phyloP scores from a whole-genome alignment of 805 yeast genomes.

The Spathaspora boniae region DNA sequence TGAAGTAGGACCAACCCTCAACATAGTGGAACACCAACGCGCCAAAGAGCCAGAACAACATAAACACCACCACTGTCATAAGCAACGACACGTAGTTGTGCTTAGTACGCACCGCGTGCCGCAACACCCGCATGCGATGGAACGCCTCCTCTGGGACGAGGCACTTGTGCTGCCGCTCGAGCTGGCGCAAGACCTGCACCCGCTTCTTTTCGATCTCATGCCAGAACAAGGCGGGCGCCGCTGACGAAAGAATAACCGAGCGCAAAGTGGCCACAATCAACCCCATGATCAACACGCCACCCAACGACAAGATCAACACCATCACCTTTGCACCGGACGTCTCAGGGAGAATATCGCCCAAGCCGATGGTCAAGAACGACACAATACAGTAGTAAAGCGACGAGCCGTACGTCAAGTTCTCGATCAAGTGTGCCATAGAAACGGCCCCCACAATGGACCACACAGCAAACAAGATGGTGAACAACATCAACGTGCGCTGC shows the following conservation, averaged over 20 bases:
- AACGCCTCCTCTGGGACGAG: conserved; percentile 49
- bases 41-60: conserved; percentile 69
- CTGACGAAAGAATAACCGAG: conserved; percentile 56
- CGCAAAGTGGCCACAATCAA: conserved; percentile 68
- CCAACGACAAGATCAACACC: conserved; percentile 57
- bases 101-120: conserved; percentile 33
- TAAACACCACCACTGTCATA: conserved; percentile 41
- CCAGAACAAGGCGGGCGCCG: conserved; percentile 64
- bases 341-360: conserved; percentile 67
- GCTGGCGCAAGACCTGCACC: conserved; percentile 18
- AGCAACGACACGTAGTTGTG: conserved; percentile 40
- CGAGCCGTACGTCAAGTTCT: conserved; percentile 49
- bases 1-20: conserved; percentile 72
- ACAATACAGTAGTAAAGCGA: conserved; percentile 71
- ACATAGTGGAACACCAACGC: conserved; percentile 56
- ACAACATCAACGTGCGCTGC: conserved; percentile 72
- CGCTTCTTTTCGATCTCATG: conserved; percentile 58
- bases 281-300: conserved; percentile 73
- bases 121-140: conserved; percentile 50
- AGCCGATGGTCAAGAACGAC: conserved; percentile 74
- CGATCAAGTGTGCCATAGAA: conserved; percentile 37
- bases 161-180: conserved; percentile 12
- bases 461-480: conserved; percentile 57
- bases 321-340: conserved; percentile 54
- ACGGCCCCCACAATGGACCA: conserved; percentile 73